These are phyloP conservation scores for Fonsecaea multimorphosa DNA, from an alignment of 2,329 filamentous ascomycete species.

Conservation along the genomic window DNA sequence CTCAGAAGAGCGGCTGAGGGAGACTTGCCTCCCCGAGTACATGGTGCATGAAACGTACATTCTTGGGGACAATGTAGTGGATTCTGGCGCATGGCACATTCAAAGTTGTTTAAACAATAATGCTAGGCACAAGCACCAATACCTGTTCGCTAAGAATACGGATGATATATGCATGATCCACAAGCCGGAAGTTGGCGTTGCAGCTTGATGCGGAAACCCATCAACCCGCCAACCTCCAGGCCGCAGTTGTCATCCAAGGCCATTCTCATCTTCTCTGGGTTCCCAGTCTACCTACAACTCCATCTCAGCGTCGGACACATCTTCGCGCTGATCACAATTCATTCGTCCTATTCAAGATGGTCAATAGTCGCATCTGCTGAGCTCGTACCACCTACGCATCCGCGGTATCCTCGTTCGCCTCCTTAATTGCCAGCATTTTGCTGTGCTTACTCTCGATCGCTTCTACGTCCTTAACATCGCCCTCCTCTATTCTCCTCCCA, in stretches of 20 bases:
- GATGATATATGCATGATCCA: constrained; percentile 4
- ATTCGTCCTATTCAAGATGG: not conserved
- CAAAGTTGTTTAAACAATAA: not conserved
- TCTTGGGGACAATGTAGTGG: not conserved
- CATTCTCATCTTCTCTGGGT: not conserved
- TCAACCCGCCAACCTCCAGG: constrained; percentile 1
- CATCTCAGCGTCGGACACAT: not conserved
- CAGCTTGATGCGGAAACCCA: not conserved
- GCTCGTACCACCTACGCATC: not conserved
- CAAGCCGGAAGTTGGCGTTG: not conserved
- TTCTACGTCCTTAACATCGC: not conserved
- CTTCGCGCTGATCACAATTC: not conserved
- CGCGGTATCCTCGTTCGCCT: not conserved
- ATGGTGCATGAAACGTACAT: not conserved
- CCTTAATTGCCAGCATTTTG: not conserved
- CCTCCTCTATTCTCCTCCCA: constrained; percentile 1
- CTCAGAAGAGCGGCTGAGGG: not conserved
- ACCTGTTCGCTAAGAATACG: not conserved
- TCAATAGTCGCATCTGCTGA: not conserved
- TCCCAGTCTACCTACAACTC: constrained; percentile 4
- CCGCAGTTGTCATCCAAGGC: not conserved
- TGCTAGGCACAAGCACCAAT: not conserved
- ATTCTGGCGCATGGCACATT: not conserved
- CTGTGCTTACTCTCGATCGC: not conserved
- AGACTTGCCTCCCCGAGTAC: not conserved